A percentile compares a stretch with the other conserved stretches of the same genome.
Conservation (phyloP, 768 basidiomycete genomes). For the Russula ochroleuca region DNA sequence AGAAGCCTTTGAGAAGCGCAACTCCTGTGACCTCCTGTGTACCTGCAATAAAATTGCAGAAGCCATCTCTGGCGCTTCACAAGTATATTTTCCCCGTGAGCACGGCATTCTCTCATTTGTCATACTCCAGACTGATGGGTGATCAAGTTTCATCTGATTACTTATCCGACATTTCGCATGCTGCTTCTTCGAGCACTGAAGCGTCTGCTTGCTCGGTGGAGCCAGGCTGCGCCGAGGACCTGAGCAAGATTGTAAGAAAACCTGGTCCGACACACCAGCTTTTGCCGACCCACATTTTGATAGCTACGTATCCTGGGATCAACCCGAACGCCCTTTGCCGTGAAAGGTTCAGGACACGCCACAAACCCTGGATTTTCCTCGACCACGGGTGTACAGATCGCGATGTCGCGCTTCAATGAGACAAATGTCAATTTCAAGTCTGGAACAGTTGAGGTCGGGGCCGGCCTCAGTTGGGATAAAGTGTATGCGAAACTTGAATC, state of each 20-base stretch:
- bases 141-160: conserved; percentile 17
- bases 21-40: background rate
- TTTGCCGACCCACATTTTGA: background rate
- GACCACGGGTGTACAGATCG: conserved; percentile 30
- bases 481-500: conserved; percentile 25
- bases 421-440: conserved; percentile 1
- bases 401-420: conserved; percentile 28
- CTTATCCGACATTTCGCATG: conserved; percentile 6
- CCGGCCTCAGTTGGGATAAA: conserved; percentile 11
- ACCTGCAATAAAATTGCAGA: conserved; percentile 1
- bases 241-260: conserved; percentile 19
- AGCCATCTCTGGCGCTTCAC: conserved; percentile 1
- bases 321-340: background rate
- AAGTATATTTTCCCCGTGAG: conserved; percentile 8
- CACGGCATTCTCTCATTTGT: background rate
- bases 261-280: conserved; percentile 4
- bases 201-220: conserved; percentile 24
- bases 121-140: background rate
- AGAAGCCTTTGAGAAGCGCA: background rate
- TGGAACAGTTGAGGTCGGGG: background rate
- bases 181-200: conserved; percentile 11
- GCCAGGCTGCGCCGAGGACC: conserved; percentile 20
- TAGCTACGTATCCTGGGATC: background rate
- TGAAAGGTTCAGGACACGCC: conserved; percentile 1
- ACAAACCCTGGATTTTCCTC: conserved; percentile 30